Percentiles rank a stretch among this genome's conserved stretches.
Evolutionary conservation across 257 asterid genomes (phyloP).

Genomic region (Ilex aquifolium): DNA sequence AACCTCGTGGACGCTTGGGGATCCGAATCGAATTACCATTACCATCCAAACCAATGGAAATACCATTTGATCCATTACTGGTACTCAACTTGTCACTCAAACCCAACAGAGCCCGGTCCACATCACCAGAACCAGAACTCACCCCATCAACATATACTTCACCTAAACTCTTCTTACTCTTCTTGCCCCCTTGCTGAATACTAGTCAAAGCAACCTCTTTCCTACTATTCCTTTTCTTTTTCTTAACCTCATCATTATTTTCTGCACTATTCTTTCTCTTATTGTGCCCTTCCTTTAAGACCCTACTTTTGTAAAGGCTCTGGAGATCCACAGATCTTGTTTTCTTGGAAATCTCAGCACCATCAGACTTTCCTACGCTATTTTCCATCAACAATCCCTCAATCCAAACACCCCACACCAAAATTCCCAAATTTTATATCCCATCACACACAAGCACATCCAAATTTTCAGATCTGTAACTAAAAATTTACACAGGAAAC

Average conservation of each 20-base stretch:
- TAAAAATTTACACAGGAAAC: conserved; percentile 26
- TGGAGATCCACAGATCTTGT: conserved; percentile 83
- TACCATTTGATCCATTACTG: conserved; percentile 40
- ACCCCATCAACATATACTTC: conserved; percentile 35
- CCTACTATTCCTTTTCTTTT: conserved; percentile 52
- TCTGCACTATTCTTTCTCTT: conserved; percentile 28
- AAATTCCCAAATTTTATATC: conserved; percentile 16
- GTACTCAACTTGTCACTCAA: conserved; percentile 25
- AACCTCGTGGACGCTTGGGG: conserved; percentile 89
- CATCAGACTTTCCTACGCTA: conserved; percentile 45
- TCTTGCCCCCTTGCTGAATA: conserved; percentile 48
- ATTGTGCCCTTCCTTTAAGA: conserved; percentile 31
- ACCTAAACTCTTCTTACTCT: conserved; percentile 36
- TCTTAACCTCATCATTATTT: conserved; percentile 31
- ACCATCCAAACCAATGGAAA: conserved; percentile 49
- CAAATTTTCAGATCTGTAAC: conserved; percentile 69
- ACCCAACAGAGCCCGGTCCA: conserved; percentile 15
- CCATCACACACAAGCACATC: conserved; percentile 30
- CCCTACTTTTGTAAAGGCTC: conserved; percentile 54
- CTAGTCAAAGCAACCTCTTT: conserved; percentile 52
- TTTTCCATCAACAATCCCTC: conserved; percentile 69
- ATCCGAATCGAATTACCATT: conserved; percentile 51
- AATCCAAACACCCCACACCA: conserved; percentile 35
- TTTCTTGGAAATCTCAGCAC: conserved; percentile 54
- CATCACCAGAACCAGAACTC: conserved; percentile 23